Percentiles rank a stretch among this genome's conserved stretches.
Evolutionary conservation across 2,329 filamentous ascomycete genomes (phyloP).

Genomic region (Tolypocladium tundrense): DNA sequence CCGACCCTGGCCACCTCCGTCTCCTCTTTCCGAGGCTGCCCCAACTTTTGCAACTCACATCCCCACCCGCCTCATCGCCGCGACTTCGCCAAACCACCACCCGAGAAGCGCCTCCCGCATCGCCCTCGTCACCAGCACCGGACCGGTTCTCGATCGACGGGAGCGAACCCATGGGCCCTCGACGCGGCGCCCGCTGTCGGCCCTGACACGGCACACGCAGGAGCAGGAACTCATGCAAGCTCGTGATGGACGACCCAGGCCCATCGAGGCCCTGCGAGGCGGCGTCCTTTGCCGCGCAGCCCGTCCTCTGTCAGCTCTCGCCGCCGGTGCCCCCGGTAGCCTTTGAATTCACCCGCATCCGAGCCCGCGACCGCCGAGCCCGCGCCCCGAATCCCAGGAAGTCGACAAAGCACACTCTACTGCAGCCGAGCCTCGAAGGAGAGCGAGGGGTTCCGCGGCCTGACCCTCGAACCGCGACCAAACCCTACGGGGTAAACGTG

Average conservation of each 20-base stretch:
- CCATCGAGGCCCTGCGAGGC: background rate
- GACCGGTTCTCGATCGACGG: background rate
- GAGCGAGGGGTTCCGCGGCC: background rate
- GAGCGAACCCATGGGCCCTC: background rate
- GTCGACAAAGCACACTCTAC: background rate
- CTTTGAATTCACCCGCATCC: conserved; percentile 2
- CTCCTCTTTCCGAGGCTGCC: background rate
- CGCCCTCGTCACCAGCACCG: background rate
- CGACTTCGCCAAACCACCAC: background rate
- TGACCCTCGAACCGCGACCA: background rate
- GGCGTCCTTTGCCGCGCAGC: background rate
- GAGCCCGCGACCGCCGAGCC: background rate
- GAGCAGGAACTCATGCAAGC: background rate
- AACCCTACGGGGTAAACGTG: conserved; percentile 4
- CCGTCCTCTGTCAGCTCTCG: background rate
- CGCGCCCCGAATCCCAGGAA: too few relatives aligned
- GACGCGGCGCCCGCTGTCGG: background rate
- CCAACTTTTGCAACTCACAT: background rate
- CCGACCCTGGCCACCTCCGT: background rate
- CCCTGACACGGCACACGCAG: background rate
- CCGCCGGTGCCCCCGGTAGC: background rate
- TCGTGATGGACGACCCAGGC: background rate
- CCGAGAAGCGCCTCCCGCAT: background rate
- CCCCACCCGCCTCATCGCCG: background rate
- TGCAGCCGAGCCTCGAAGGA: background rate